Evolutionary conservation across 768 basidiomycete species (phyloP).

Genomic region (Trichaptum fuscoviolaceum): DNA sequence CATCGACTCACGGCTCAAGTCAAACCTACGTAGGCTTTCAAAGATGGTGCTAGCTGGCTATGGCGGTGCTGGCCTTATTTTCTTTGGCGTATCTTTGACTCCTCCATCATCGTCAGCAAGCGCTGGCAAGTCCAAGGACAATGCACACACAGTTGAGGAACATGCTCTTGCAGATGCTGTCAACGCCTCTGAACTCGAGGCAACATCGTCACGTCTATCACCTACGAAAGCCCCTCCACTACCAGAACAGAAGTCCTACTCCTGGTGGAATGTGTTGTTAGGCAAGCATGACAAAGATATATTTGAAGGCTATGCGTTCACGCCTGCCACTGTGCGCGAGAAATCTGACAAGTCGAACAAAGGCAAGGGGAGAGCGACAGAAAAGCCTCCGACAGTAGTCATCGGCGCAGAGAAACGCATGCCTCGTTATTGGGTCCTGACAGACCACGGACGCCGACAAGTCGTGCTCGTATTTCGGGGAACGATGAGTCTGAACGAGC

Average conservation of each 20-base stretch:
- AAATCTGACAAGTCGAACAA: slow-evolving; percentile 18
- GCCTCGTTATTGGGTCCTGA: slow-evolving; percentile 84
- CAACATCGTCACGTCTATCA: slow-evolving; percentile 15
- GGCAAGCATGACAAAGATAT: slow-evolving; percentile 83
- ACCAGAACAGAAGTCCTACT: slow-evolving; percentile 38
- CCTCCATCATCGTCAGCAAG: slow-evolving; percentile 23
- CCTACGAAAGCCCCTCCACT: slow-evolving; percentile 14
- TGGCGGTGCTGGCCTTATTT: slow-evolving; percentile 74
- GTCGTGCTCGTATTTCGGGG: slow-evolving; percentile 66
- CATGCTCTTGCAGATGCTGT: slow-evolving; percentile 61
- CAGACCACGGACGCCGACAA: slow-evolving; percentile 69
- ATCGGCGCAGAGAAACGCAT: slow-evolving; percentile 64
- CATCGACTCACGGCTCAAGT: slow-evolving; percentile 50
- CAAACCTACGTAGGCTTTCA: slow-evolving; percentile 70
- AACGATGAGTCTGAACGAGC: slow-evolving; percentile 84
- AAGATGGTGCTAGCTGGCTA: slow-evolving; percentile 84
- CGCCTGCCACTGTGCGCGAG: slow-evolving; percentile 11
- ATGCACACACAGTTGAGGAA: slow-evolving; percentile 34
- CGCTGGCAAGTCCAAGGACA: slow-evolving; percentile 18
- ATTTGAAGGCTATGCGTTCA: slow-evolving; percentile 55
- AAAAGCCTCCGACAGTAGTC: slow-evolving; percentile 50
- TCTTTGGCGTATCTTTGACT: slow-evolving; percentile 60
- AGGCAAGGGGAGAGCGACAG: slow-evolving; percentile 23
- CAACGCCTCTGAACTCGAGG: slow-evolving; percentile 67
- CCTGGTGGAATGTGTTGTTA: slow-evolving; percentile 80